Evolutionary conservation across 352 stramenopile genomes (phyloP), one percentile per base, ranked within the genome.

Genomic region (Globisporangium heterothallicum): DNA sequence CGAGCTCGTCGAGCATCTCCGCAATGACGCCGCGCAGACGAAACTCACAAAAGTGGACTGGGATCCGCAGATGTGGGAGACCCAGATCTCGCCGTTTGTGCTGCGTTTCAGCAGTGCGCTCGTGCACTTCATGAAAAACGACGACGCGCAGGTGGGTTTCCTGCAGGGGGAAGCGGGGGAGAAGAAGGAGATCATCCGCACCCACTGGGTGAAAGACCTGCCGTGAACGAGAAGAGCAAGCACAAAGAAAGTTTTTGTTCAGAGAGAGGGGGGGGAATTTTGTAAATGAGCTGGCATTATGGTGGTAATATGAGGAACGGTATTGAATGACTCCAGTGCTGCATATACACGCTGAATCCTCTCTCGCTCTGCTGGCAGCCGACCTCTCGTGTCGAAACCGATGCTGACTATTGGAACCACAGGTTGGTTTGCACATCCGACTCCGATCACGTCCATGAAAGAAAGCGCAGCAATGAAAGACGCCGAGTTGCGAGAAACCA

Each of bases 1-100:
- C 7, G 84, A 94, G 59, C 57, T 94, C 12, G 84, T 94, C 27
- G 84, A 94, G 63, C 75, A 92, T 53, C 53, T 94, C 34, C 76
- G 80, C 35, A 53, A 67, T 14, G 70, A 78, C 29, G 57, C 58
- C n/a, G 63, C 72, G 13, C 40, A 79, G 62, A 89, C 78, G 19
- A 87, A 86, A 54, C 68, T 78, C 52, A 92, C 81, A 0, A 74
- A 73, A 24, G 68, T 94, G 32, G n/a, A 56, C 6, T 84, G 81
- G 75, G 74, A 94, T 53, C 45, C 66, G 19, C 54, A 47, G 22
- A 78, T 90, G 73, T 94, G 81, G 84, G 58, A 74, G n/a, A 56
- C 56, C 0, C 49, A 88, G 52, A 84, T 94, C 30, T 53, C 60
- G 53, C 84, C 84, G 22, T 85, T 78, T 35, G 53, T 94, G 12